Base-by-base conservation (phyloP, 345 rosid species). In the Mercurialis annua region DNA sequence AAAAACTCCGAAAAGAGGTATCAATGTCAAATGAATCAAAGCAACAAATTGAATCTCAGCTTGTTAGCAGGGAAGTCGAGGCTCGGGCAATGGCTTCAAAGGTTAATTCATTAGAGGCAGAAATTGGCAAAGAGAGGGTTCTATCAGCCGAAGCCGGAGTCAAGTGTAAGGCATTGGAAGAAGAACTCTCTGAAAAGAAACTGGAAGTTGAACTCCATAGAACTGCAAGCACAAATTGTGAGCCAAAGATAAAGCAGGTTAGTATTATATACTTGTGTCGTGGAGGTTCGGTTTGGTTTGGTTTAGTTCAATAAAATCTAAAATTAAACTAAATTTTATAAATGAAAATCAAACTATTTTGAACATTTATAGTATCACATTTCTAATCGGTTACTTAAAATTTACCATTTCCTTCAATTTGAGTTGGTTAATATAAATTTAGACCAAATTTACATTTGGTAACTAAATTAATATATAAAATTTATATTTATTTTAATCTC, bases 181-280 rank as follows among this genome's bases (percentile, higher is more conserved):
- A 90, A 73, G 91, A 90, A 75, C 83, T 87, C 23, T 72, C 67
- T 27, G 81, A 80, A 59, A 82, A 55, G 71, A 75, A 72, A 64
- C 77, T 80, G 65, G 82, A 89, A 71, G 62, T 73, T 52, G 87
- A 82, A 69, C 73, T 75, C 26, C 83, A 74, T 70, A 82, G 80
- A 71, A 73, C 43, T 52, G 64, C 73, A 23, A 71, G 53, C 71
- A 72, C 70, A 9, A 81, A 73, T 29, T 59, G 65, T 31, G 90
- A 87, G 71, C 52, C 82, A n/a, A 90, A 87, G 83, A 85, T 86
- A 82, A 89, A 92, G 74, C 88, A 88, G 93, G 98, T 90, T 21
- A 11, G 14, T 30, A 54, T 21, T 11, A 31, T n/a, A 20, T 46
- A 20, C 44, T 30, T 15, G 20, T 24, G 44, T 42, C n/a, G n/a